Base-by-base conservation (phyloP, 164 flowering plant species). In the Chimonanthus salicifolius region DNA sequence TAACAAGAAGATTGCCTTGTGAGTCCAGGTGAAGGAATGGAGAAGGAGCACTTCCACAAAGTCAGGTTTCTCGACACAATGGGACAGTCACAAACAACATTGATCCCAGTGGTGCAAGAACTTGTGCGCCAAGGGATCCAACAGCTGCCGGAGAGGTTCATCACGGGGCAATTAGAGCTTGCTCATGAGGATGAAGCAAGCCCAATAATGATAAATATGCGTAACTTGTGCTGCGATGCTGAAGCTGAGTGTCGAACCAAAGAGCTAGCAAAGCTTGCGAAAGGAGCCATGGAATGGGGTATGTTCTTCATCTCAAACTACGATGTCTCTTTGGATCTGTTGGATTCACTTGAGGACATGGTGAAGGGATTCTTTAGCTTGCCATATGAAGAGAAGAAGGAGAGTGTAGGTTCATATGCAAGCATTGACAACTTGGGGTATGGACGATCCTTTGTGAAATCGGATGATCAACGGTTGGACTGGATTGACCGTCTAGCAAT, bases 381-480 rank as follows among this genome's bases (percentile, higher is more conserved):
- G 47, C 44, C 68, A 15, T 66, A 43, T 13, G 68, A 66, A 66
- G 68, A 66, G 4, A 66, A 66, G 48, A 66, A 66, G 68, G 48
- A 66, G 48, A 66, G 68, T 45, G 68, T 66, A 21, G 68, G 68
- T 10, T 9, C 68, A 11, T 65, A 65, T 45, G 48, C 48, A 9
- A 65, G 48, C 48, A 20, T 43, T 7, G 68, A 66, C 33, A 66
- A 66, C 68, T 8, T 66, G 68, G 68, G 68, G 11, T 66, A 66
- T 66, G 68, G 68, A 13, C 9, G 68, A 66, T 21, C 47, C 47
- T 66, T 66, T 45, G 46, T 66, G 46, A 66, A 45, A 66, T 66
- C 49, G 9, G 49, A 66, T 66, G 48, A 66, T 66, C 68, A 66
- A 66, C 68, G 47, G 68, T n/a, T 66, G 46, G 68, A 66, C 44